Conservation (phyloP, 1,284 basidiomycete genomes). For the Leccinum pachyderme region DNA sequence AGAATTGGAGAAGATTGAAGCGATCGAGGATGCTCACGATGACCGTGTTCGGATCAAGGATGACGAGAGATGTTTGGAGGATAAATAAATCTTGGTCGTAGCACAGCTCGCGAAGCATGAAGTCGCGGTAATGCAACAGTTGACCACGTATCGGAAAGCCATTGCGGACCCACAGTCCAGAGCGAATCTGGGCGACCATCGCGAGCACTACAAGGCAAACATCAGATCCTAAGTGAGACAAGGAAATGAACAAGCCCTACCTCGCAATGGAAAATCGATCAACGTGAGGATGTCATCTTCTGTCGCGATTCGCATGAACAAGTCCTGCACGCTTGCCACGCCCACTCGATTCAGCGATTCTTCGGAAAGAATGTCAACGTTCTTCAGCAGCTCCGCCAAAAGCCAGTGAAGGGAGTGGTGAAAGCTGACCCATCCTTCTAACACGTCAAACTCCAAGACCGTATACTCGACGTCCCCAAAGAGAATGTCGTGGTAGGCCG, state of each 20-base stretch:
- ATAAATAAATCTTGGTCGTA: conserved; percentile 97
- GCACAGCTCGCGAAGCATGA: conserved; percentile 92
- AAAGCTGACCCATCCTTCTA: conserved; percentile 86
- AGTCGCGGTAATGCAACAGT: conserved; percentile 95
- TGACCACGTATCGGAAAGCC: conserved; percentile 95
- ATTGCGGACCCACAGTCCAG: conserved; percentile 97
- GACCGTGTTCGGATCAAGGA: conserved; percentile 79
- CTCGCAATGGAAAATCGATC: conserved; percentile 85
- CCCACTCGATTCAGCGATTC: conserved; percentile 53
- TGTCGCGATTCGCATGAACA: conserved; percentile 58
- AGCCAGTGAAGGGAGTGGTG: conserved; percentile 95
- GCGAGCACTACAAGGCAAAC: conserved; percentile 59
- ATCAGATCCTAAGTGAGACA: not conserved
- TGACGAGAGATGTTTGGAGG: conserved; percentile 80
- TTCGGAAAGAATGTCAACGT: conserved; percentile 63
- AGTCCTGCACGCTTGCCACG: conserved; percentile 53
- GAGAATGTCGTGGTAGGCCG: conserved; percentile 59
- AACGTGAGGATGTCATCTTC: conserved; percentile 67
- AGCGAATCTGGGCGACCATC: conserved; percentile 92
- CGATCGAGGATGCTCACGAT: conserved; percentile 88
- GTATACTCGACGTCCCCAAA: conserved; percentile 64
- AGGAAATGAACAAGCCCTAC: conserved; percentile 41
- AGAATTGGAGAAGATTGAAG: conserved; percentile 81
- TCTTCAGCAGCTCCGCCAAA: conserved; percentile 88
- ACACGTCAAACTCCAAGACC: conserved; percentile 74